Percentiles rank a stretch among this genome's conserved stretches.
phyloP scores from a whole-genome alignment of 768 basidiomycete genomes.

The Termitomyces sp. region DNA sequence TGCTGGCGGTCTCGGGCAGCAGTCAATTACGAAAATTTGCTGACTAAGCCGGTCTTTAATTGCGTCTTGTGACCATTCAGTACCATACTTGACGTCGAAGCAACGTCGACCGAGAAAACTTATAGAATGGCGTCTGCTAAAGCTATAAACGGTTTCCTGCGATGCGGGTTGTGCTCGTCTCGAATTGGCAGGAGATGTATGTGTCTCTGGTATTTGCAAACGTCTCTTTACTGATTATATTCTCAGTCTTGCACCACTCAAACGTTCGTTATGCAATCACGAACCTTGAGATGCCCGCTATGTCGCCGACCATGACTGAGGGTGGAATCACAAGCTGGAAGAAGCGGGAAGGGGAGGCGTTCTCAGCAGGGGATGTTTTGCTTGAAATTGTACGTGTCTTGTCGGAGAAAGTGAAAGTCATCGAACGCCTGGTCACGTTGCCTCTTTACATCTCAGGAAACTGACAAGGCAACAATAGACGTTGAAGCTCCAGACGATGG shows the following conservation, averaged over 20 bases:
- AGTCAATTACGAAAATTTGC: constrained; percentile 3
- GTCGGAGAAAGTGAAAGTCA: background rate
- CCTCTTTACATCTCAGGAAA: constrained; percentile 52
- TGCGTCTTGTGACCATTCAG: constrained; percentile 6
- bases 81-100: background rate
- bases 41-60: constrained; percentile 11
- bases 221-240: background rate
- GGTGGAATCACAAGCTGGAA: constrained; percentile 92
- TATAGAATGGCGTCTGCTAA: constrained; percentile 16
- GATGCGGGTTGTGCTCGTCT: constrained; percentile 2
- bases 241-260: constrained; percentile 50
- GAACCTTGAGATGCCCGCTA: constrained; percentile 88
- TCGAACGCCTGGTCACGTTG: background rate
- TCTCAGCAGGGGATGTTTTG: constrained; percentile 76
- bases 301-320: constrained; percentile 97
- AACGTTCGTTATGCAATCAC: constrained; percentile 55
- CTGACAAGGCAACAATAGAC: constrained; percentile 95
- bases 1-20: background rate
- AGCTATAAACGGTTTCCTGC: constrained; percentile 8
- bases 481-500: constrained; percentile 99
- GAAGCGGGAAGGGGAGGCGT: constrained; percentile 77
- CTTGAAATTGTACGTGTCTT: constrained; percentile 75
- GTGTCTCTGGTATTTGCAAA: background rate
- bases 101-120: background rate
- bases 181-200: constrained; percentile 9